Evolutionary conservation across 179 eudicot species (phyloP), one percentile per base, ranked within the genome.

Genomic region (Beta macrorhiza): DNA sequence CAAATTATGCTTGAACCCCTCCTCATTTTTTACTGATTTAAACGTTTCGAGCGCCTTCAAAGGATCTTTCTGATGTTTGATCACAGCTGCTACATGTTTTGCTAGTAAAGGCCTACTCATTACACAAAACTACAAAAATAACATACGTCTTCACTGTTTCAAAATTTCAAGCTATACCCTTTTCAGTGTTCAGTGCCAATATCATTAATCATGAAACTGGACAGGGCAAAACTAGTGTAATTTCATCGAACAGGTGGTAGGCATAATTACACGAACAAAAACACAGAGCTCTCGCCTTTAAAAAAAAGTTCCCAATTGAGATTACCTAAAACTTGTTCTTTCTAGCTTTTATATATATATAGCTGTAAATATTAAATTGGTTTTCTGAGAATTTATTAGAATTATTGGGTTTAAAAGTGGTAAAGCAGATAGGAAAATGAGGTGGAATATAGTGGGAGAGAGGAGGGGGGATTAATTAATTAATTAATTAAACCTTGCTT

Each of bases 31-130:
- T 13, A 89, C 95, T 14, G 92, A 86, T 78, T 90, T 89, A 79
- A 95, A 95, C 79, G 90, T 91, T 78, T 93, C 88, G 53, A 95
- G 95, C 45, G 99, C 99, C 86, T 88, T 93, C 7, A 86, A 75
- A 58, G 98, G 97, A 82, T 93, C 92, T 85, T 89, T 93, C 79
- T 93, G 95, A 84, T 87, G 81, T 53, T 87, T 92, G 20, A 95
- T 85, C 16, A 95, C 95, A 4, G 98, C 90, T 16, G 90, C 90
- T 83, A 95, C 97, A 90, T 95, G 99, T 85, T 92, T 95, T 13
- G 99, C 91, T 74, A 95, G 91, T 47, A 95, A 72, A 72, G 88
- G 83, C 42, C 84, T 76, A 88, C 84, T 87, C 98, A 95, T 93
- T 82, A 78, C 88, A 82, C 59, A 64, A 62, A 58, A 79, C 65